Conservation (phyloP, 2,329 filamentous ascomycete species). For the Grosmannia penicillata region DNA sequence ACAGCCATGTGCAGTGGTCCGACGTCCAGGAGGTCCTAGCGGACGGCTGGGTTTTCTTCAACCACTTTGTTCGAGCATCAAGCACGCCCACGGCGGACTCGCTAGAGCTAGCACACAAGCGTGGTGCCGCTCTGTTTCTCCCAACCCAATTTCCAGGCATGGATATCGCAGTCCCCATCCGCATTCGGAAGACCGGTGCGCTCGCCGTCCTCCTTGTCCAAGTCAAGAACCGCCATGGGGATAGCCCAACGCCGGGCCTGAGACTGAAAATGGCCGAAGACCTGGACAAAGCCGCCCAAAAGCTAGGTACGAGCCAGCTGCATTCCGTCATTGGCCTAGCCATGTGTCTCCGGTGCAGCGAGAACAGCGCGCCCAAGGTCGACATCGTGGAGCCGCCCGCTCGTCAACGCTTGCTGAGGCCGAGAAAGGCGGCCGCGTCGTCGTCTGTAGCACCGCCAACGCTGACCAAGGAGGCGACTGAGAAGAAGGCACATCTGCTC, state of each 20-base stretch:
- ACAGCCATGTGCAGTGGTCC: too few species aligned
- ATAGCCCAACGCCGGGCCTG: neutral
- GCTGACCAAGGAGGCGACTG: too few species aligned
- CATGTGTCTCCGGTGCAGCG: constrained; percentile 1
- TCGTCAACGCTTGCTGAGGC: too few species aligned
- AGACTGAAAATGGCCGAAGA: neutral
- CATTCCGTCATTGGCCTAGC: neutral
- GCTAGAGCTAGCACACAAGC: neutral
- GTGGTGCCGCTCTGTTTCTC: neutral
- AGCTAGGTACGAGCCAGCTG: neutral
- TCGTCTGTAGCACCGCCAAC: too few species aligned
- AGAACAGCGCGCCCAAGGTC: neutral
- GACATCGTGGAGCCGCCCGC: neutral
- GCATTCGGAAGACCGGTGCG: neutral
- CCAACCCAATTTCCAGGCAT: neutral
- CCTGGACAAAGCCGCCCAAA: neutral
- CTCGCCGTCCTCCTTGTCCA: neutral
- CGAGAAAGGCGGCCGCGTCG: too few species aligned
- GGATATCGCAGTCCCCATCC: constrained; percentile 1
- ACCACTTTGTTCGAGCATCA: constrained; percentile 1
- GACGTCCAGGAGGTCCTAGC: neutral
- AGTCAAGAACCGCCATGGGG: neutral
- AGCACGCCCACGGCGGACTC: neutral
- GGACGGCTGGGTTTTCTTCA: neutral
- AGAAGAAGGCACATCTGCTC: neutral